phyloP scores from a whole-genome alignment of 1,284 basidiomycete species.

The Golubevia sp. region DNA sequence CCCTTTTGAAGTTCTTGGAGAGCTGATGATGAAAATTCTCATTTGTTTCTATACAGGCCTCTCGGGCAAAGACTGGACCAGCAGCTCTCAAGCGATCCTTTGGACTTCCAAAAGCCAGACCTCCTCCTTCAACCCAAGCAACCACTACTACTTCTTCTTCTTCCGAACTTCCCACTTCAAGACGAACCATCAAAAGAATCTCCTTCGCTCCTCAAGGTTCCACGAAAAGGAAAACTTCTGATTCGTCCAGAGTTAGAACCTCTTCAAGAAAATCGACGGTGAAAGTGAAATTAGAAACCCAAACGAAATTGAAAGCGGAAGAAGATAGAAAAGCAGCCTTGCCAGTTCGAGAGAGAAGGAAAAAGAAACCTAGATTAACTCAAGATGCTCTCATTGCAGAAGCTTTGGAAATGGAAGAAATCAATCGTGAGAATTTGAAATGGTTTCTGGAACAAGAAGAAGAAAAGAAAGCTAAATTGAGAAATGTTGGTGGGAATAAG shows the following conservation, averaged over 20 bases:
- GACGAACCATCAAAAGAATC: background rate
- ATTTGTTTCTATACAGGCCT: background rate
- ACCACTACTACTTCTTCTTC: background rate
- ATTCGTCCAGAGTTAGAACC: constrained; percentile 5
- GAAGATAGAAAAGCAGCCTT: constrained; percentile 24
- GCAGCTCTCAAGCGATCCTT: background rate
- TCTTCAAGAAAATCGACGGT: constrained; percentile 35
- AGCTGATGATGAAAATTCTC: background rate
- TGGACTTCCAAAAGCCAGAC: background rate
- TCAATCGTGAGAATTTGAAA: constrained; percentile 41
- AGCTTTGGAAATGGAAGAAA: constrained; percentile 53
- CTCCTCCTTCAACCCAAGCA: background rate
- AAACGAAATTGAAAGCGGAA: constrained; percentile 28
- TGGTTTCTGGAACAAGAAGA: constrained; percentile 49
- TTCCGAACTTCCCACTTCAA: background rate
- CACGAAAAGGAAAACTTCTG: background rate
- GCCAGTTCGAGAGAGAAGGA: constrained; percentile 8
- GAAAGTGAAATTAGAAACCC: constrained; percentile 29
- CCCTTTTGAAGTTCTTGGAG: background rate
- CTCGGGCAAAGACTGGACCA: background rate
- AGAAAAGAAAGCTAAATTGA: constrained; percentile 38
- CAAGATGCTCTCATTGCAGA: constrained; percentile 54
- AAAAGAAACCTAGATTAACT: constrained; percentile 34
- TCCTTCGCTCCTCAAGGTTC: background rate
- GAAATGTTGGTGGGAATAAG: constrained; percentile 25